Evolutionary conservation across 2,329 filamentous ascomycete species (phyloP), one percentile per base, ranked within the genome.

Genomic region (Mollisiaceae sp.): DNA sequence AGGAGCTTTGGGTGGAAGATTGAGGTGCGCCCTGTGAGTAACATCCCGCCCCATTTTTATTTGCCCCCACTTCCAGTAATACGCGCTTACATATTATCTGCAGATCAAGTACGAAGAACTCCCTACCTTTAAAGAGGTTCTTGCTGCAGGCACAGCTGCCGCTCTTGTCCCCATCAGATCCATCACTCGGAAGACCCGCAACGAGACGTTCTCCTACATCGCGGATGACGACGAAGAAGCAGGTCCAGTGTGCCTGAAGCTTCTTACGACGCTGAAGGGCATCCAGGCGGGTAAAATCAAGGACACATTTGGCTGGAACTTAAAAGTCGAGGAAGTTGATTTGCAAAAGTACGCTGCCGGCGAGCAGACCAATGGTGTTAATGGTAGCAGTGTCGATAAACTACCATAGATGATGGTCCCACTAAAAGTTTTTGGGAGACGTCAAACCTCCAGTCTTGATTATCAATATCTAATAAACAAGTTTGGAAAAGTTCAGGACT

Each of bases 61-160:
- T 35, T 12, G 50, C 32, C 54, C n/a, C 41, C 20, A 38, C 20
- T 50, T 15, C 22, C 36, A 24, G 18, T 36, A n/a, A 55, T 39
- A 59, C 24, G 20, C 55, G 6, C 22, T 52, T 27, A 41, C 15
- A 41, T 9, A 35, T 24, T 24, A 3, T 32, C 27, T 3, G 14
- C 71, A 89, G 85, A 90, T 93, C 78, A 86, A 84, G 78, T 89
- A 88, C 76, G 72, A 77, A 20, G 86, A 89, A 73, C 81, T 89
- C 20, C 78, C 81, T 12, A 70, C 75, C 18, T 93, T 93, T 76
- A 82, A 74, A 59, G 94, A 98, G 79, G 89, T 99, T 60, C 89
- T 97, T 79, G 95, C 94, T 4, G 94, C 93, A 2, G 94, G 94
- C 1, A 98, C 94, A 0, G 94, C 94, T 0, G 94, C 94, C 0